Evolutionary conservation across 2,329 filamentous ascomycete species (phyloP), one percentile per base, ranked within the genome.

Genomic region (Dissoconium aciculare): DNA sequence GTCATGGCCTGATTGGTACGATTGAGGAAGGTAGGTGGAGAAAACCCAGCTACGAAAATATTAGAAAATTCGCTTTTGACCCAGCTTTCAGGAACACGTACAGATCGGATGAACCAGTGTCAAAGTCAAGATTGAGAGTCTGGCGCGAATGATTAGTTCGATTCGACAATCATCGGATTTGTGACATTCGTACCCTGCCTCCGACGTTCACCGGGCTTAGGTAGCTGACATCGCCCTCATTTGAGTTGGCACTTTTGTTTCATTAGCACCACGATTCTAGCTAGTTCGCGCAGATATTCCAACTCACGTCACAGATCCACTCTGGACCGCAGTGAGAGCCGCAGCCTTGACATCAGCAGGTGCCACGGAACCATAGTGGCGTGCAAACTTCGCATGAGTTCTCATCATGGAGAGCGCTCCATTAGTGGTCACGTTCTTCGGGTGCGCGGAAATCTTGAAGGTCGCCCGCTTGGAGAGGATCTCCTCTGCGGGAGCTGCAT

Each of bases 21-120:
- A 53, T 4, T 55, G 43, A 4, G 67, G 50, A 10, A 74, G 67
- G 14, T 72, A 60, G 11, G 60, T 62, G 0, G 74, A 78, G 54
- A 76, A 78, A 24, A 71, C 77, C 68, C 67, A 89, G 28, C 69
- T 72, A 34, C 27, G 21, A n/a, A n/a, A n/a, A n/a, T n/a, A n/a
- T n/a, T 17, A 16, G 9, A 12, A 12, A 11, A 25, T 41, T 26
- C 31, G 34, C 21, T 27, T 12, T n/a, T 27, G 27, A 23, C n/a
- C 14, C 19, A 15, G 24, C 9, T 15, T 16, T 15, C 17, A 17
- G 14, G 16, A 28, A 10, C 28, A 57, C 67, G 58, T 54, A 72
- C 75, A 79, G 66, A 55, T 78, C 74, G 25, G 72, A 63, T 39
- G 62, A 77, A 39, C 63, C 75, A 10, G 78, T 84, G 42, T 84